Percentiles rank a stretch among this genome's conserved stretches.
Conservation (phyloP, 106 monocot species). For the Apostasia ramifera region DNA sequence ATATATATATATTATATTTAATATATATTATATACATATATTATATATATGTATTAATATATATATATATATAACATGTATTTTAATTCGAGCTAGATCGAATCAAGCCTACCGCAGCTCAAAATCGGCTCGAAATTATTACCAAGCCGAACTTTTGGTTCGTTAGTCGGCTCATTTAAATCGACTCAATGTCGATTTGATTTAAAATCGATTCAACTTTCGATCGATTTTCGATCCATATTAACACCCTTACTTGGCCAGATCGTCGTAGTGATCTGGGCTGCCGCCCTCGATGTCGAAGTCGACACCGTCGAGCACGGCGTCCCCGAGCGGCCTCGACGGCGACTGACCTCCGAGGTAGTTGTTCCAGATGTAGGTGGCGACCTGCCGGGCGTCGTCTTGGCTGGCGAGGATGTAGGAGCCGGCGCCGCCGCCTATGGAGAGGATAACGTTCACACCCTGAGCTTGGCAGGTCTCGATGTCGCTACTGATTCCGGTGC, state of each 20-base stretch:
- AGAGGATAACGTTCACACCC: conserved; percentile 23
- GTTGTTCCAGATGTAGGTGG: conserved; percentile 21
- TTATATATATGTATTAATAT: no score
- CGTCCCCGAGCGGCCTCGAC: conserved; percentile 6
- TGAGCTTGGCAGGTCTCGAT: conserved; percentile 19
- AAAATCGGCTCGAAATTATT: no score
- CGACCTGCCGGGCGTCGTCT: conserved; percentile 12
- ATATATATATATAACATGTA: no score
- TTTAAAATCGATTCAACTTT: no score
- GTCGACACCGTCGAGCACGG: conserved; percentile 18
- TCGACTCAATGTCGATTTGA: no score
- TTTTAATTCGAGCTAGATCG: no score
- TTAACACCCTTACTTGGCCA: background rate
- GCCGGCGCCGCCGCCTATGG: conserved; percentile 24
- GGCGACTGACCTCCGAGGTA: conserved; percentile 15
- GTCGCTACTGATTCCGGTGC: conserved; percentile 9
- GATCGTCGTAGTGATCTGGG: conserved; percentile 11
- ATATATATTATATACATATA: no score
- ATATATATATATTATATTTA: no score
- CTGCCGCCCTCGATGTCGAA: conserved; percentile 16
- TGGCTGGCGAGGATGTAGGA: conserved; percentile 9
- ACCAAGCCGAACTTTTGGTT: no score
- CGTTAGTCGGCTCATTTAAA: no score
- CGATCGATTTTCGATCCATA: no score
- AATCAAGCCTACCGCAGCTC: no score